phyloP scores from a whole-genome alignment of 768 basidiomycete genomes.

The Phanerochaete sordida region DNA sequence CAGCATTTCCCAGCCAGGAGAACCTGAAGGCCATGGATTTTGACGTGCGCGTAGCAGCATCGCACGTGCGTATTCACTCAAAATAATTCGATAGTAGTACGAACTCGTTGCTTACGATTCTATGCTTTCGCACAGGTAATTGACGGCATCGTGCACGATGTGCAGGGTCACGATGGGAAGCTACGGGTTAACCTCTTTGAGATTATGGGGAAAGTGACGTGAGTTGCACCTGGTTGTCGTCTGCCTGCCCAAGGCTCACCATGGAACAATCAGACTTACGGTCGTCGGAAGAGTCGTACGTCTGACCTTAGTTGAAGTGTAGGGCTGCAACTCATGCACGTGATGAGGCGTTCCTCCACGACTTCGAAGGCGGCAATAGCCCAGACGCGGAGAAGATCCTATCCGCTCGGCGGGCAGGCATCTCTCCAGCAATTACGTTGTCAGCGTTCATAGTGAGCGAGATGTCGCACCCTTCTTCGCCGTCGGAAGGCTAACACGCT shows the following conservation, averaged over 20 bases:
- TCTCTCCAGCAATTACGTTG: not conserved
- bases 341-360: conserved; percentile 30
- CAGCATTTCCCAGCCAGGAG: not conserved
- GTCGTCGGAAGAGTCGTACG: not conserved
- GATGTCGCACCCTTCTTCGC: too few relatives aligned
- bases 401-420: conserved; percentile 8
- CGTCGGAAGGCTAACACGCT: not conserved
- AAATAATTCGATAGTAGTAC: too few relatives aligned
- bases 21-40: not conserved
- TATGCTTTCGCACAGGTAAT: not conserved
- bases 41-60: not conserved
- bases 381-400: conserved; percentile 23
- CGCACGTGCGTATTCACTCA: not conserved
- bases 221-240: not conserved
- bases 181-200: not conserved
- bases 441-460: not conserved
- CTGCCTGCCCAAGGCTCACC: not conserved
- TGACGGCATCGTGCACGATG: not conserved
- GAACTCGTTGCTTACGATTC: too few relatives aligned
- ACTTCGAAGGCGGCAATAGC: conserved; percentile 30
- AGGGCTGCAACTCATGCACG: not conserved
- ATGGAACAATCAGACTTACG: not conserved
- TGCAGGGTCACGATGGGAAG: not conserved
- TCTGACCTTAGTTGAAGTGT: not conserved
- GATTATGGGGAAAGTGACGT: not conserved